Conservation (phyloP, 352 stramenopile species). For the Phytopythium helicoides region DNA sequence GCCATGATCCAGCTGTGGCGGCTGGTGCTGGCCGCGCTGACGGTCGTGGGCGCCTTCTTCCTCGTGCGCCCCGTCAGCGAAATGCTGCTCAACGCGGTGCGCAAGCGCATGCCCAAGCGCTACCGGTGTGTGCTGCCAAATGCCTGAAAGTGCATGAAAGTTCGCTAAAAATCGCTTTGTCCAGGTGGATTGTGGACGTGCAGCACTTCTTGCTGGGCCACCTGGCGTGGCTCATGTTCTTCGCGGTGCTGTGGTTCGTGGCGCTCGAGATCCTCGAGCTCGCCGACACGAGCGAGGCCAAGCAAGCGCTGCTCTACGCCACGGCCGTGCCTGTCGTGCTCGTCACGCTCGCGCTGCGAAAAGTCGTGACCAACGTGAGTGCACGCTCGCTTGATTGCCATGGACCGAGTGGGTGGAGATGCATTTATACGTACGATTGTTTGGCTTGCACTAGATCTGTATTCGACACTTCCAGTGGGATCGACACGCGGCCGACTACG, state of each 20-base stretch:
- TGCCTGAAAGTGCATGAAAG: background rate
- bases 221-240: slow-evolving; percentile 68
- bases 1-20: slow-evolving; percentile 54
- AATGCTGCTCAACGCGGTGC: slow-evolving; percentile 45
- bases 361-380: slow-evolving; percentile 76
- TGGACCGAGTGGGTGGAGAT: background rate
- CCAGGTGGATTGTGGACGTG: slow-evolving; percentile 75
- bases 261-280: slow-evolving; percentile 55
- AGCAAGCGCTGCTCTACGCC: slow-evolving; percentile 52
- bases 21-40: slow-evolving; percentile 41
- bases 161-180: background rate
- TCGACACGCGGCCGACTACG: slow-evolving; percentile 53
- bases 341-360: slow-evolving; percentile 68
- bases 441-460: slow-evolving; percentile 35
- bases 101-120: slow-evolving; percentile 55
- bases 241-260: slow-evolving; percentile 46
- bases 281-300: slow-evolving; percentile 37
- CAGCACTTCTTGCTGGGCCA: slow-evolving; percentile 76
- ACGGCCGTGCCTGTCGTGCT: slow-evolving; percentile 67
- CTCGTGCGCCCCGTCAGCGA: slow-evolving; percentile 49
- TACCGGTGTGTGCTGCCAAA: slow-evolving; percentile 29
- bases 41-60: slow-evolving; percentile 46
- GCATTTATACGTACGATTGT: no score
- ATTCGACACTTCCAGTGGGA: slow-evolving; percentile 81
- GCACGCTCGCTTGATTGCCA: background rate